Percentiles rank a stretch among this genome's conserved stretches.
Evolutionary conservation across 768 basidiomycete species (phyloP).

Genomic region (Trametes gibbosa): DNA sequence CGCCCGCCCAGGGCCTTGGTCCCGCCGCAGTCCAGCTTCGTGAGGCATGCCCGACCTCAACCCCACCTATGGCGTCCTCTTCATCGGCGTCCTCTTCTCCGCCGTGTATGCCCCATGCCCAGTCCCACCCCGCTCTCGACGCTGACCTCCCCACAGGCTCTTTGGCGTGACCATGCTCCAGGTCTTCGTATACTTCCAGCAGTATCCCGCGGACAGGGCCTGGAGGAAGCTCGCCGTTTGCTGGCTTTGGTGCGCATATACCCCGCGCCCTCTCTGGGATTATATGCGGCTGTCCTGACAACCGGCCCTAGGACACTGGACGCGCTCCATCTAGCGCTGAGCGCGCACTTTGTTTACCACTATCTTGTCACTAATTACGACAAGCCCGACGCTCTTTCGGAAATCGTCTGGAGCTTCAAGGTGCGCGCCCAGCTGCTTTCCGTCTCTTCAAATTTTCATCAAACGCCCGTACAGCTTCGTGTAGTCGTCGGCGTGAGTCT

Average conservation of each 20-base stretch:
- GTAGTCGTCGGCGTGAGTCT: conserved; percentile 19
- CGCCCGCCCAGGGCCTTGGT: not conserved
- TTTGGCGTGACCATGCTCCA: conserved; percentile 23
- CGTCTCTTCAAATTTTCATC: not conserved
- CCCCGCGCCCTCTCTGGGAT: not conserved
- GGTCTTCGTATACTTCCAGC: conserved; percentile 19
- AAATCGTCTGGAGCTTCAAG: conserved; percentile 23
- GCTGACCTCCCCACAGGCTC: conserved; percentile 2
- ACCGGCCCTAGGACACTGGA: conserved; percentile 16
- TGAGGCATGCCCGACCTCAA: conserved; percentile 11
- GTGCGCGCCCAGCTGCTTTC: not conserved
- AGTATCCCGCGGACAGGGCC: conserved; percentile 14
- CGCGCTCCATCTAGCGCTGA: conserved; percentile 18
- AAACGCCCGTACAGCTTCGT: conserved; percentile 6
- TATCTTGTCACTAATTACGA: conserved; percentile 21
- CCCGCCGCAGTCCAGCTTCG: not conserved
- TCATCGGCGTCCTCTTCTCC: conserved; percentile 20
- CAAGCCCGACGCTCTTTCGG: conserved; percentile 14
- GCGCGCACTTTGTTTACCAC: conserved; percentile 21
- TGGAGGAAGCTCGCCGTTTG: conserved; percentile 21
- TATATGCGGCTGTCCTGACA: not conserved
- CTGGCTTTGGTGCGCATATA: conserved; percentile 16
- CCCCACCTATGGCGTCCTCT: conserved; percentile 21
- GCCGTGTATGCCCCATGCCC: conserved; percentile 14
- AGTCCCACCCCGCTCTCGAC: not conserved